phyloP scores from a whole-genome alignment of 352 stramenopile species.

The Globisporangium middletonii region DNA sequence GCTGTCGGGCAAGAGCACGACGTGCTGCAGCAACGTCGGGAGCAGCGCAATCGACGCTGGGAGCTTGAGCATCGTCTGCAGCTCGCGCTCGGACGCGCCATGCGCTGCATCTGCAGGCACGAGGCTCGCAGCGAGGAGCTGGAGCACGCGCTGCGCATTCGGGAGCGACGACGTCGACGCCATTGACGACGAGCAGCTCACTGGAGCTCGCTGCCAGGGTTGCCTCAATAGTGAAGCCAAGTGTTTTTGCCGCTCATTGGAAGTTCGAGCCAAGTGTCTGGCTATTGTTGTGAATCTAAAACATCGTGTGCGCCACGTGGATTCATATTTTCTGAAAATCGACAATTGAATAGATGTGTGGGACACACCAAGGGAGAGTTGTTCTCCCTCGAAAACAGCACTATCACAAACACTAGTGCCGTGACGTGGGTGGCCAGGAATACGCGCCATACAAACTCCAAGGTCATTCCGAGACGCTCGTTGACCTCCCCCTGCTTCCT shows the following conservation, averaged over 20 bases:
- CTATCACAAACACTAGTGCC: no score
- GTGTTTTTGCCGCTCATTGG: no score
- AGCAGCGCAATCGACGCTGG: slow-evolving; percentile 13
- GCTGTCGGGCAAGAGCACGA: slow-evolving; percentile 28
- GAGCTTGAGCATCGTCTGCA: slow-evolving; percentile 41
- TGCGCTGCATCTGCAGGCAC: slow-evolving; percentile 30
- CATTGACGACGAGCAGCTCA: slow-evolving; percentile 9
- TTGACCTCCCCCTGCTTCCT: no score
- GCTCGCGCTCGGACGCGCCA: slow-evolving; percentile 40
- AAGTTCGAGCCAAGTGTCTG: no score
- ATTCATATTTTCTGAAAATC: no score
- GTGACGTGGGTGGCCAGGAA: slow-evolving; percentile 2
- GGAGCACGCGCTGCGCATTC: slow-evolving; percentile 27
- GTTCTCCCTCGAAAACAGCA: background rate
- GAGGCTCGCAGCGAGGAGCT: slow-evolving; percentile 48
- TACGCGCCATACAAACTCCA: slow-evolving; percentile 56
- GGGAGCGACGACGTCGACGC: slow-evolving; percentile 6
- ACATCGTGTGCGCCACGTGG: no score
- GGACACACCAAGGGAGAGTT: background rate
- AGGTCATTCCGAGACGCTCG: slow-evolving; percentile 21
- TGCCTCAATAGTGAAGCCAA: background rate
- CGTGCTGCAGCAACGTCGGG: slow-evolving; percentile 24
- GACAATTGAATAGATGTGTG: background rate
- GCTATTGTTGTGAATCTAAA: no score
- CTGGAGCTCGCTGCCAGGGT: no score